These are phyloP conservation scores for Sugiyamaella castrensis DNA, from an alignment of 1,139 yeast genomes.

Conservation along the genomic window DNA sequence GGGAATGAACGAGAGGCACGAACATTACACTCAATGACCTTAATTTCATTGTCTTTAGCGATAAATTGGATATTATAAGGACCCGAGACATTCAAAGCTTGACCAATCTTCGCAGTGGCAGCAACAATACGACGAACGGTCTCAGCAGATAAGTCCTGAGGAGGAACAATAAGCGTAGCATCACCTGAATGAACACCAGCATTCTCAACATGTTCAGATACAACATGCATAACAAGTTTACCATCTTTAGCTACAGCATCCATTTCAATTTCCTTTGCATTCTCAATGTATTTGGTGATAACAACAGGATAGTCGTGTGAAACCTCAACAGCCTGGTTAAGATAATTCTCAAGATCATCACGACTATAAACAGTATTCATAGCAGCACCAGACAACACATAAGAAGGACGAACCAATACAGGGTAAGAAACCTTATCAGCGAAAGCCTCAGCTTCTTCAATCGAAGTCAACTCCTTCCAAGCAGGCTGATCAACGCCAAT, in stretches of 20 bases:
- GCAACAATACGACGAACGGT: constrained; percentile 88
- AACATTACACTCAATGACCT: constrained; percentile 97
- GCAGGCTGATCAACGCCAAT: constrained; percentile 99
- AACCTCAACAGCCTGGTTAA: constrained; percentile 93
- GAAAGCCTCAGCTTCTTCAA: constrained; percentile 89
- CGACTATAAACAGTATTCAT: constrained; percentile 94
- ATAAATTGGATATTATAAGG: constrained; percentile 97
- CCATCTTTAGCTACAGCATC: constrained; percentile 98
- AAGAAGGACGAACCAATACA: constrained; percentile 95
- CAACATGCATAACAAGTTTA: constrained; percentile 93
- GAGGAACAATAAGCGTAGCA: constrained; percentile 96
- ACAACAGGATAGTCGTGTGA: constrained; percentile 98
- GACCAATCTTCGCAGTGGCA: constrained; percentile 95
- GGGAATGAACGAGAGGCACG: constrained; percentile 99
- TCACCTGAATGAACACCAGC: constrained; percentile 99
- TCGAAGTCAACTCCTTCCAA: constrained; percentile 95
- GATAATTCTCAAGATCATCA: constrained; percentile 82
- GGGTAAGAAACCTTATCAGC: constrained; percentile 93
- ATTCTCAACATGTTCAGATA: constrained; percentile 97
- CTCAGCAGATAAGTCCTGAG: constrained; percentile 91
- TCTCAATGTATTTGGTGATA: constrained; percentile 93
- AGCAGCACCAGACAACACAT: constrained; percentile 97
- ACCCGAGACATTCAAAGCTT: constrained; percentile 94
- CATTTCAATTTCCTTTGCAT: constrained; percentile 98
- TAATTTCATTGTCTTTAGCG: constrained; percentile 86